A percentile compares a stretch with the other conserved stretches of the same genome.
Evolutionary conservation across 768 basidiomycete genomes (phyloP).

Genomic region (Pulveroboletus sp.): DNA sequence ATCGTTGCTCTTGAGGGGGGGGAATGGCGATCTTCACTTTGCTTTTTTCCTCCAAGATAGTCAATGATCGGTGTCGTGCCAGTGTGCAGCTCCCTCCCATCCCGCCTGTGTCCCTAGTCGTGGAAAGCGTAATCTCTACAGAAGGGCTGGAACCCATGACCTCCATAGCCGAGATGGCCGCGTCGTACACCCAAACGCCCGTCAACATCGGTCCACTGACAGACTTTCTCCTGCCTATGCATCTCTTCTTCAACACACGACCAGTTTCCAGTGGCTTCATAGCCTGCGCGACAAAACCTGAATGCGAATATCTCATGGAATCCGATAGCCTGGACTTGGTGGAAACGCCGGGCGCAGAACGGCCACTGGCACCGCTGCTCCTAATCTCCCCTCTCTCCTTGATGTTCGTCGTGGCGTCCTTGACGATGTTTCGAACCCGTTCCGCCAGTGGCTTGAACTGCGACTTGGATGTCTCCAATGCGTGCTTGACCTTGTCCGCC

Average conservation of each 20-base stretch:
- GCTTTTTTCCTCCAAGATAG: slow-evolving; percentile 16
- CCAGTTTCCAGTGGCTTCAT: slow-evolving; percentile 8
- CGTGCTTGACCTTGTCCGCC: slow-evolving; percentile 50
- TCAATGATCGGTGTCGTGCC: slow-evolving; percentile 25
- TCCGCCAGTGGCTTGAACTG: slow-evolving; percentile 56
- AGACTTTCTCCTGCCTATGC: slow-evolving; percentile 49
- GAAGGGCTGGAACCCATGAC: slow-evolving; percentile 14
- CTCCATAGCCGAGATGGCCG: slow-evolving; percentile 45
- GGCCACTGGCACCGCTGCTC: slow-evolving; percentile 20
- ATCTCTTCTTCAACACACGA: slow-evolving; percentile 52
- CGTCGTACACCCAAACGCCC: slow-evolving; percentile 47
- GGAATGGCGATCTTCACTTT: slow-evolving; percentile 21
- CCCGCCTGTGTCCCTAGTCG: background rate
- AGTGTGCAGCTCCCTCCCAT: slow-evolving; percentile 9
- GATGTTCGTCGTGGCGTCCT: slow-evolving; percentile 8
- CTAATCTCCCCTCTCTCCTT: slow-evolving; percentile 11
- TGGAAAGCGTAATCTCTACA: slow-evolving; percentile 22
- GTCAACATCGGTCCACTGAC: slow-evolving; percentile 32
- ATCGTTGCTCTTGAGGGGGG: slow-evolving; percentile 3
- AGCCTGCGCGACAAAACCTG: too few relatives aligned
- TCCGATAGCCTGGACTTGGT: slow-evolving; percentile 11
- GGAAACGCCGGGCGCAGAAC: slow-evolving; percentile 25
- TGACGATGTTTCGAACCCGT: slow-evolving; percentile 16
- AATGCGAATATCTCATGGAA: background rate
- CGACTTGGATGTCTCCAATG: slow-evolving; percentile 49